phyloP scores from a whole-genome alignment of 257 asterid genomes.

The Verbascum thapsus region DNA sequence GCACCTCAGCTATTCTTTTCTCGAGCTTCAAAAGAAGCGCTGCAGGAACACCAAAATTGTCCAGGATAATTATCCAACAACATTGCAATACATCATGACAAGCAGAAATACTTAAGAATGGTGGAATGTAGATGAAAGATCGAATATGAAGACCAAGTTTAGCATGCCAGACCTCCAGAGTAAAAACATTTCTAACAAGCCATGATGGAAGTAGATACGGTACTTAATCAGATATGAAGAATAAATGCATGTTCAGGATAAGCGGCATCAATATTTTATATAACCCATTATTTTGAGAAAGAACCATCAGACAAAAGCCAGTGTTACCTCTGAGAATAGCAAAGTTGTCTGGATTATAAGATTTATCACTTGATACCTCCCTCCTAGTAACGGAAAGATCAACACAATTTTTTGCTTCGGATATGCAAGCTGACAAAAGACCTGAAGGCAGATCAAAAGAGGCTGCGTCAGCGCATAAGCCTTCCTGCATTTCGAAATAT shows the following conservation, averaged over 20 bases:
- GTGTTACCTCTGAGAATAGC: constrained; percentile 84
- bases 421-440: constrained; percentile 84
- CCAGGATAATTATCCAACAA: constrained; percentile 22
- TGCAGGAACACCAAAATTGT: constrained; percentile 51
- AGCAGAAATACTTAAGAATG: constrained; percentile 2
- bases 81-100: constrained; percentile 19
- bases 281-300: constrained; percentile 15
- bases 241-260: not conserved
- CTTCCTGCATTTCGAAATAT: constrained; percentile 61
- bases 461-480: constrained; percentile 97
- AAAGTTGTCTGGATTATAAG: constrained; percentile 92
- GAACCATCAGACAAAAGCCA: constrained; percentile 22
- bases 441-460: constrained; percentile 90
- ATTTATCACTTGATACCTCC: constrained; percentile 73
- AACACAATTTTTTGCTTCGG: constrained; percentile 82
- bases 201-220: constrained; percentile 19
- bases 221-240: constrained; percentile 23
- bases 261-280: constrained; percentile 23
- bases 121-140: constrained; percentile 14
- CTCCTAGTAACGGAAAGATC: constrained; percentile 77
- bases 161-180: constrained; percentile 14
- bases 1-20: constrained; percentile 82
- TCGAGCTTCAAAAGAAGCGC: constrained; percentile 95
- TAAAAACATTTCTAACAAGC: constrained; percentile 14
- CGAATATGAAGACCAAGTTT: constrained; percentile 11